Evolutionary conservation across 352 stramenopile species (phyloP).

Genomic region (Pythium myriotylum): DNA sequence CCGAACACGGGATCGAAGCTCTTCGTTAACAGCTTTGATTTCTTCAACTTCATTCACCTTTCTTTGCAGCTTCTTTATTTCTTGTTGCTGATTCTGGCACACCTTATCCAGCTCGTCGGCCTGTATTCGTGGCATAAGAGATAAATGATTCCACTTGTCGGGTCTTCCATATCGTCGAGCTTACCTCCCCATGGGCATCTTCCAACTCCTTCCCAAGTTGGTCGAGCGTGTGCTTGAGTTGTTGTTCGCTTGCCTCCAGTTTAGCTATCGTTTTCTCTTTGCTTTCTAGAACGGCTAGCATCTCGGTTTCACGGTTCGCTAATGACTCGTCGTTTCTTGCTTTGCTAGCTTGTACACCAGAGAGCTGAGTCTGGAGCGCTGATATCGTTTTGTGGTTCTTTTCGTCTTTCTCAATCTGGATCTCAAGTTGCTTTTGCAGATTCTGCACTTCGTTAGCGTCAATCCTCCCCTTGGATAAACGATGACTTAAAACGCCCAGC

Average conservation of each 20-base stretch:
- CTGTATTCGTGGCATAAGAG: conserved; percentile 24
- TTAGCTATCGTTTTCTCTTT: conserved; percentile 30
- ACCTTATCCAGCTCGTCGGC: conserved; percentile 43
- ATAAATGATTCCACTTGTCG: neutral
- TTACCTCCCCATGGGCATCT: conserved; percentile 54
- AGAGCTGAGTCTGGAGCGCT: conserved; percentile 31
- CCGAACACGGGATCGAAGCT: conserved; percentile 41
- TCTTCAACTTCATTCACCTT: conserved; percentile 33
- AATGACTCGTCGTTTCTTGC: conserved; percentile 28
- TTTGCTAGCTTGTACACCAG: conserved; percentile 27
- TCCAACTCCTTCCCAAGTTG: conserved; percentile 56
- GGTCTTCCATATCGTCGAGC: neutral
- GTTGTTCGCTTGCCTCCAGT: conserved; percentile 31
- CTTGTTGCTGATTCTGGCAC: conserved; percentile 39
- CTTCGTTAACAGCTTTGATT: conserved; percentile 35
- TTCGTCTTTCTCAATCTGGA: conserved; percentile 8
- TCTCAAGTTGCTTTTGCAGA: conserved; percentile 13
- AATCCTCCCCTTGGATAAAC: conserved; percentile 14
- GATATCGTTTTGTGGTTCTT: conserved; percentile 25
- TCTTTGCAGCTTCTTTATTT: conserved; percentile 35
- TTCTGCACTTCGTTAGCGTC: conserved; percentile 12
- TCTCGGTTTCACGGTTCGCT: conserved; percentile 32
- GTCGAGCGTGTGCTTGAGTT: conserved; percentile 42
- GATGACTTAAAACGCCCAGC: conserved; percentile 21
- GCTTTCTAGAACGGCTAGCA: conserved; percentile 30